Base-by-base conservation (phyloP, 306 rosid genomes). In the Herpetospermum pedunculosum region DNA sequence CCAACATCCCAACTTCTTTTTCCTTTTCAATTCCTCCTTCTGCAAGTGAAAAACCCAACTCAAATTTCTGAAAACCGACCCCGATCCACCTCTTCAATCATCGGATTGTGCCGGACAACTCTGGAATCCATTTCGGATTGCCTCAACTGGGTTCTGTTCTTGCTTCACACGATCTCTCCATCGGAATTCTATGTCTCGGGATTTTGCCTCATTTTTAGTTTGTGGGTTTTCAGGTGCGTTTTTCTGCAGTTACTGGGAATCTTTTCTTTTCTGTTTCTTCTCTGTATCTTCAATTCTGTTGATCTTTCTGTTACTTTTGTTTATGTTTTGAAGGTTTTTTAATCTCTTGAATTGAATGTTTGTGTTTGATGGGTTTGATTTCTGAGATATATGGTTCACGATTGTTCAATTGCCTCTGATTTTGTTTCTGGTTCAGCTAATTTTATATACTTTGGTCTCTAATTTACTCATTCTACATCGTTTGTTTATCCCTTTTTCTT, bases 161-260 rank as follows among this genome's bases (percentile, higher is more conserved):
- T 9, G 13, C 16, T 19, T 81, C 71, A 78, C 71, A n/a, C n/a
- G n/a, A n/a, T n/a, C n/a, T n/a, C n/a, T n/a, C n/a, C 43, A 8
- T 75, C 10, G 16, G 28, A 71, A 73, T 58, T 35, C 79, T 75
- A 84, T 78, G 84, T 72, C 80, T 43, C 76, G 69, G 72, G 80
- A 76, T 78, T 74, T 72, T 55, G 70, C 81, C 0, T 72, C 75
- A 19, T 48, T 74, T 38, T 19, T 75, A 77, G 73, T 77, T 60
- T 77, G 76, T 10, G 50, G 64, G 52, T 43, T 77, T 64, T 77
- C 87, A 67, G 86, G 90, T 81, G 15, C 77, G 83, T 18, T 59
- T 38, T 79, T 19, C 19, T 48, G 4, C 3, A 68, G 37, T 52
- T 29, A 3, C 43, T 70, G 6, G 21, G 13, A 48, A 4, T 50